Percentiles rank a stretch among this genome's conserved stretches.
Conservation (phyloP, 805 yeast species). For the Debaryomyces tyrocola region DNA sequence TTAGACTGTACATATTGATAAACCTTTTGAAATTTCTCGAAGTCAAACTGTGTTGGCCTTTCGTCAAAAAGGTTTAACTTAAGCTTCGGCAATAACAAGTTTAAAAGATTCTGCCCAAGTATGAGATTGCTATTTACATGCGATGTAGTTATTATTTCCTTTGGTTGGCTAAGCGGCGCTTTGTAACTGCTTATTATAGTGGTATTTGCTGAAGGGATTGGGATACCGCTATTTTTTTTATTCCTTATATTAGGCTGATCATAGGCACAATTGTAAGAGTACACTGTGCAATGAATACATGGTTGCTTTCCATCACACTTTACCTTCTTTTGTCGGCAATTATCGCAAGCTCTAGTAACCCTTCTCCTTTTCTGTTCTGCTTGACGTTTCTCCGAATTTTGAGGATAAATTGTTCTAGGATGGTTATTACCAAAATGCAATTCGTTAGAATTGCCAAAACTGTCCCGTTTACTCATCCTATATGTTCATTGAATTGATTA, state of each 20-base stretch:
- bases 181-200: neutral
- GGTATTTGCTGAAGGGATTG: conserved; percentile 20
- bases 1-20: conserved; percentile 19
- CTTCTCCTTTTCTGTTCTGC: conserved; percentile 51
- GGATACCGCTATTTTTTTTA: conserved; percentile 37
- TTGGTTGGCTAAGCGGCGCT: conserved; percentile 4
- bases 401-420: conserved; percentile 3
- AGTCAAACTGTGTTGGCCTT: conserved; percentile 27
- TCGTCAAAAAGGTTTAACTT: conserved; percentile 34
- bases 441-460: neutral
- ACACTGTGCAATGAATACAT: conserved; percentile 82
- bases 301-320: conserved; percentile 81
- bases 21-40: conserved; percentile 32
- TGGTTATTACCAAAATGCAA: neutral
- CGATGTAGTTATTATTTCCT: conserved; percentile 1
- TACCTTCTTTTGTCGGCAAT: conserved; percentile 73
- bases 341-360: conserved; percentile 75
- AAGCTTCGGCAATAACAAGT: conserved; percentile 35
- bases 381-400: conserved; percentile 2
- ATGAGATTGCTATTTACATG: conserved; percentile 15
- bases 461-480: conserved; percentile 2
- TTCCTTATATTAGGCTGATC: conserved; percentile 71
- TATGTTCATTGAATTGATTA: neutral
- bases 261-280: conserved; percentile 80
- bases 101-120: conserved; percentile 34